phyloP scores from a whole-genome alignment of 2,329 filamentous ascomycete species.

The Fusarium secorum region DNA sequence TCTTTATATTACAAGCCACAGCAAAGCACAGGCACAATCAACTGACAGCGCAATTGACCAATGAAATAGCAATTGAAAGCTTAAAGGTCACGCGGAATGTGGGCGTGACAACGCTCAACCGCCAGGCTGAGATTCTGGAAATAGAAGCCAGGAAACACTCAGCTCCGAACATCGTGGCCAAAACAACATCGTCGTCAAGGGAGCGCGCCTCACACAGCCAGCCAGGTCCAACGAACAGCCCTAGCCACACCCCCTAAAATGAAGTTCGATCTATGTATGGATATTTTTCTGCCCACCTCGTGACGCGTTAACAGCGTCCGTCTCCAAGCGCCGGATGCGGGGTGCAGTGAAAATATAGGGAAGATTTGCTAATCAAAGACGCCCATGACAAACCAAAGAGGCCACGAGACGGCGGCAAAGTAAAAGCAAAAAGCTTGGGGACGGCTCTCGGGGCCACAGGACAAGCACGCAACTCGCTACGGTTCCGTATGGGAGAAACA shows the following conservation, averaged over 20 bases:
- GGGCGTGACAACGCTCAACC: constrained; percentile 1
- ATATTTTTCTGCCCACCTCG: constrained; percentile 36
- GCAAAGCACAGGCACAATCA: background rate
- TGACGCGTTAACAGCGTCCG: constrained; percentile 39
- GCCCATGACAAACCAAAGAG: constrained; percentile 41
- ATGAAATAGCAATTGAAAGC: background rate
- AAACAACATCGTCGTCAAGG: constrained; percentile 7
- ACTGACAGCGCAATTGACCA: background rate
- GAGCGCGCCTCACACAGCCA: constrained; percentile 10
- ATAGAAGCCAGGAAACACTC: constrained; percentile 7
- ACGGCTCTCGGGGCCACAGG: constrained; percentile 20
- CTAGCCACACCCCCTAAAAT: constrained; percentile 24
- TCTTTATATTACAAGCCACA: background rate
- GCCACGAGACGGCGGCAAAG: constrained; percentile 38
- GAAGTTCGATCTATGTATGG: constrained; percentile 15
- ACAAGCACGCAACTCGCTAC: constrained; percentile 27
- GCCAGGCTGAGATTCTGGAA: background rate
- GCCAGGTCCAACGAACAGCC: background rate
- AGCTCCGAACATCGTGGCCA: constrained; percentile 19
- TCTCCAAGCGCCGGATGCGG: constrained; percentile 40
- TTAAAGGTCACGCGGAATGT: constrained; percentile 4
- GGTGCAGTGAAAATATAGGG: constrained; percentile 35
- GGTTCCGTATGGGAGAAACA: background rate
- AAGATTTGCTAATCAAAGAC: constrained; percentile 40
- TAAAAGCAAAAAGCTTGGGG: constrained; percentile 10